Percentiles rank a stretch among this genome's conserved stretches.
These are phyloP conservation scores for Pythium monospermum DNA, from an alignment of 352 stramenopile genomes.

Conservation along the genomic window DNA sequence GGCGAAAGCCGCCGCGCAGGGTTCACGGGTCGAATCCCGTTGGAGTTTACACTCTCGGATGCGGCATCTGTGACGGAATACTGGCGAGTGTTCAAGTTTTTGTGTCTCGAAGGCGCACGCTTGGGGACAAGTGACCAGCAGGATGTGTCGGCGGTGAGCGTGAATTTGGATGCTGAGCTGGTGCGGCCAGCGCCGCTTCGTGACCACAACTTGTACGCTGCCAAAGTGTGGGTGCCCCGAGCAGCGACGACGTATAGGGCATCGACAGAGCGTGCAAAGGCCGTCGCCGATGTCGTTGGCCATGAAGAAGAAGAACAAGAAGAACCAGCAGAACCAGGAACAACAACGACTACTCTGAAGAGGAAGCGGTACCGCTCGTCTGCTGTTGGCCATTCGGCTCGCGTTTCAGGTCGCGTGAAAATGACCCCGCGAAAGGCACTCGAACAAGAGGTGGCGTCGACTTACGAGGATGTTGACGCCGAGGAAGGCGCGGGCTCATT, in stretches of 20 bases:
- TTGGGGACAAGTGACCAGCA: conserved; percentile 35
- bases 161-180: conserved; percentile 49
- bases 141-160: conserved; percentile 28
- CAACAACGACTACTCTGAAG: too few species aligned
- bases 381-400: conserved; percentile 11
- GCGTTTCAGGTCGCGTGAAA: conserved; percentile 13
- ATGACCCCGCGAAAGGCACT: conserved; percentile 13
- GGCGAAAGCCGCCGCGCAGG: conserved; percentile 46
- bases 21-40: conserved; percentile 44
- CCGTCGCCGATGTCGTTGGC: conserved; percentile 29
- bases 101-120: conserved; percentile 59
- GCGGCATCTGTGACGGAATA: conserved; percentile 50
- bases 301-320: background rate
- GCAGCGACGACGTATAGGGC: conserved; percentile 43
- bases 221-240: conserved; percentile 64
- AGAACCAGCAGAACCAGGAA: too few species aligned
- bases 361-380: conserved; percentile 42
- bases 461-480: conserved; percentile 9
- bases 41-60: conserved; percentile 42
- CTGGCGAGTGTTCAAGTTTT: conserved; percentile 67
- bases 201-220: conserved; percentile 62
- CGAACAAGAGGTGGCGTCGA: conserved; percentile 7
- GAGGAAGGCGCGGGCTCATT: background rate
- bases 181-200: conserved; percentile 50
- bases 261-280: conserved; percentile 53